A percentile compares a stretch with the other conserved stretches of the same genome.
Conservation (phyloP, 2,329 filamentous ascomycete genomes). For the Pestalotiopsis sp. region DNA sequence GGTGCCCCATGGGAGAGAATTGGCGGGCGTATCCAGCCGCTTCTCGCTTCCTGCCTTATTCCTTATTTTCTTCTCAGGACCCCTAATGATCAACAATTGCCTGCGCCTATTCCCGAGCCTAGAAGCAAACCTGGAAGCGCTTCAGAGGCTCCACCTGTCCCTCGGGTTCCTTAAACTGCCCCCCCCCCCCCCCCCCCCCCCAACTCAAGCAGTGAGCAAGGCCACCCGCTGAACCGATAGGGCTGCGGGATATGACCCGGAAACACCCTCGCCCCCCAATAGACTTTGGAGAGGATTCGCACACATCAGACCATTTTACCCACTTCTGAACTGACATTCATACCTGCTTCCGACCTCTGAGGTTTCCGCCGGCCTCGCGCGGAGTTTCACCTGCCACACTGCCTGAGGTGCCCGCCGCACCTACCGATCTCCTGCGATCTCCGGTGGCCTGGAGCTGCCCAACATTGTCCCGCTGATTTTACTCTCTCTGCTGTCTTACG, state of each 20-base stretch:
- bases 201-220: not conserved
- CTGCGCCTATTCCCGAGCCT: not conserved
- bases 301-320: not conserved
- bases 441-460: not conserved
- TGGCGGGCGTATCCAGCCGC: slow-evolving; percentile 4
- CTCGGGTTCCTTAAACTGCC: not conserved
- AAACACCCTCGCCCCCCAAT: not conserved
- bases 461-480: slow-evolving; percentile 1
- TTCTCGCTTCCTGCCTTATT: not conserved
- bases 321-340: slow-evolving; percentile 11
- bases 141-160: not conserved
- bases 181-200: too few species aligned
- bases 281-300: not conserved
- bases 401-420: not conserved
- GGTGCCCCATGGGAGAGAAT: not conserved
- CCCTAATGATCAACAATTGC: not conserved
- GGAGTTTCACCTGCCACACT: slow-evolving; percentile 13
- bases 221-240: not conserved
- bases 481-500: not conserved
- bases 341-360: slow-evolving; percentile 3
- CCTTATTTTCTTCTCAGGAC: not conserved
- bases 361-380: slow-evolving; percentile 3
- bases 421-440: slow-evolving; percentile 10
- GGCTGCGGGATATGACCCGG: slow-evolving; percentile 5
- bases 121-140: not conserved